A percentile compares a stretch with the other conserved stretches of the same genome.
Evolutionary conservation across 2,329 filamentous ascomycete genomes (phyloP).

Genomic region (Colletotrichum sp.): DNA sequence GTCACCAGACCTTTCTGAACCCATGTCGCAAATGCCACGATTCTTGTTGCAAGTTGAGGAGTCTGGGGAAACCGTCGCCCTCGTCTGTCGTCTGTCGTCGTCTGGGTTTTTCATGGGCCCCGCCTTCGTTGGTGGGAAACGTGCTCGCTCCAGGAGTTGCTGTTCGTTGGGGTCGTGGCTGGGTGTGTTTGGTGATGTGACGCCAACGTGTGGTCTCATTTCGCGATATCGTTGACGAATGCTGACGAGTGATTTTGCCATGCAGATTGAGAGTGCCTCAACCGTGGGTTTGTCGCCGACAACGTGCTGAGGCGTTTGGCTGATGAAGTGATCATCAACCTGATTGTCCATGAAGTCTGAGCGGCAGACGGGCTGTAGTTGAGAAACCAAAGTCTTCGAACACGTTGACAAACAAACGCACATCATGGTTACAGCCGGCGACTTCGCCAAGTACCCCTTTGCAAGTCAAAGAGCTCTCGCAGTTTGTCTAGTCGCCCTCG

Average conservation of each 20-base stretch:
- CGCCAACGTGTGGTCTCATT: not conserved
- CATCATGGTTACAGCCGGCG: not conserved
- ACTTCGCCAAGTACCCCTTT: not conserved
- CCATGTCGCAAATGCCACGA: constrained; percentile 6
- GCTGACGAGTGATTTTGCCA: not conserved
- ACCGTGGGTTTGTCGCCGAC: not conserved
- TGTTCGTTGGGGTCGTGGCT: not conserved
- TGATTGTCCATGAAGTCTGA: not conserved
- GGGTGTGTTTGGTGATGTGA: not conserved
- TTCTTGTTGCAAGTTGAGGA: not conserved
- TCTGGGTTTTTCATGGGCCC: not conserved
- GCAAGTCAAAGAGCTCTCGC: not conserved
- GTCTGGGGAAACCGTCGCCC: not conserved
- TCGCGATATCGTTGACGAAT: not conserved
- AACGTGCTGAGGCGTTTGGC: not conserved
- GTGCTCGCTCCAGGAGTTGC: not conserved
- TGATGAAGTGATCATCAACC: not conserved
- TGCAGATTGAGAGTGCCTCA: not conserved
- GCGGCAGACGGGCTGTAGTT: not conserved
- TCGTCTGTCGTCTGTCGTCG: not conserved
- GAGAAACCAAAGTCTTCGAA: not conserved
- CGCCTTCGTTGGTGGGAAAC: not conserved
- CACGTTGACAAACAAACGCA: not conserved
- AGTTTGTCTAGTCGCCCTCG: not conserved
- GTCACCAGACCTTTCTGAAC: constrained; percentile 10